Conservation (phyloP, 2,329 filamentous ascomycete genomes). For the Fusarium buxicola region DNA sequence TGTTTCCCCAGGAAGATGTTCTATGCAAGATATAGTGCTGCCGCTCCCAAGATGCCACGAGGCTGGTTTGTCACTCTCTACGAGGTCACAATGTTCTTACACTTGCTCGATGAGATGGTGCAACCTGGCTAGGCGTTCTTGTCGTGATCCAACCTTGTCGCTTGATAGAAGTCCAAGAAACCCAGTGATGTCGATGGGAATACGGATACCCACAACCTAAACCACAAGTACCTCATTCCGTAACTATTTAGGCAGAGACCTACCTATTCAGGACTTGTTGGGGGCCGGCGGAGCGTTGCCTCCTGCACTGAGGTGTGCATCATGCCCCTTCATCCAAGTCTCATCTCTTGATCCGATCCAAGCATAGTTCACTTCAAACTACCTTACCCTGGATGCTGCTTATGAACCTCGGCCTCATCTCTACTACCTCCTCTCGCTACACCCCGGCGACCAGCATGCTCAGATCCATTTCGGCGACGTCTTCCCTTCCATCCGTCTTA, state of each 20-base stretch:
- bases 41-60: constrained; percentile 16
- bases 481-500: constrained; percentile 18
- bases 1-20: constrained; percentile 22
- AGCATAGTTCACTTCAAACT: constrained; percentile 10
- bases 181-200: too few species aligned
- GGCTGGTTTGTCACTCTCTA: neutral
- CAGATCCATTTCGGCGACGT: constrained; percentile 9
- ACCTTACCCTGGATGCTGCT: constrained; percentile 18
- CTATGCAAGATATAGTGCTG: constrained; percentile 44
- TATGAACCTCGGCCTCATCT: constrained; percentile 32
- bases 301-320: constrained; percentile 26
- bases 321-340: constrained; percentile 21
- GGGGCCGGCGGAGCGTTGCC: constrained; percentile 30
- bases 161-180: neutral
- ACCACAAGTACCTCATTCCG: neutral
- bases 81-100: neutral
- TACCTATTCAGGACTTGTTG: constrained; percentile 21
- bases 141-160: constrained; percentile 2
- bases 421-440: neutral
- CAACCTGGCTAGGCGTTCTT: neutral
- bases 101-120: neutral
- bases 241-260: neutral
- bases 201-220: neutral
- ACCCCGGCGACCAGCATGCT: constrained; percentile 20
- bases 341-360: constrained; percentile 20